These are phyloP conservation scores for Talaromyces verruculosus DNA, from an alignment of 2,329 filamentous ascomycete species.

Conservation along the genomic window DNA sequence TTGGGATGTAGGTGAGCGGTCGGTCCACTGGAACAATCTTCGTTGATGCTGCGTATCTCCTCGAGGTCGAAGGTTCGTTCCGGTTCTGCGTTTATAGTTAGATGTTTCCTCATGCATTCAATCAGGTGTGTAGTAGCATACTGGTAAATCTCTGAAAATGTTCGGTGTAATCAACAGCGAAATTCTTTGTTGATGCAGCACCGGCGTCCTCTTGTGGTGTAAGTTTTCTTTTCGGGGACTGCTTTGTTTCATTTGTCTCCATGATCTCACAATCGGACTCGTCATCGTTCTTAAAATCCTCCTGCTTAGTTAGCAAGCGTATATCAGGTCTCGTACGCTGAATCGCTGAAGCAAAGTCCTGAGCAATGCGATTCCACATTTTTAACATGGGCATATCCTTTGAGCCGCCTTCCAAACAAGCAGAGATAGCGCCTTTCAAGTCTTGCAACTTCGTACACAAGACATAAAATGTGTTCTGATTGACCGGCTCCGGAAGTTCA, in stretches of 20 bases:
- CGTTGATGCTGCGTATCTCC: conserved; percentile 56
- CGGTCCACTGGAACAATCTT: conserved; percentile 57
- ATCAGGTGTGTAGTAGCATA: neutral
- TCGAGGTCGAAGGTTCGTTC: conserved; percentile 32
- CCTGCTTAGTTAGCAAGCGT: conserved; percentile 31
- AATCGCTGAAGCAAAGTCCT: conserved; percentile 53
- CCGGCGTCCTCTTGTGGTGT: neutral
- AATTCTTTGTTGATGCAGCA: neutral
- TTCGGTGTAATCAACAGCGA: conserved; percentile 20
- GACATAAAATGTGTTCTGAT: conserved; percentile 63
- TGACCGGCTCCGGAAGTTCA: conserved; percentile 65
- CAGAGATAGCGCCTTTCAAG: conserved; percentile 57
- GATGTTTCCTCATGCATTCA: neutral
- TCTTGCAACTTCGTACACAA: conserved; percentile 60
- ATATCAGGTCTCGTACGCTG: conserved; percentile 44
- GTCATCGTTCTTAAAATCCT: conserved; percentile 24
- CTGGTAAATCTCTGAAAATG: conserved; percentile 29
- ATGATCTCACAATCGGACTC: conserved; percentile 31
- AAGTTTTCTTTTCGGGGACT: neutral
- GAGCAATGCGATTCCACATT: conserved; percentile 47
- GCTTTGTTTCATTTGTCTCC: neutral
- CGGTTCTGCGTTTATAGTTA: conserved; percentile 18
- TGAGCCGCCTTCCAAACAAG: conserved; percentile 54
- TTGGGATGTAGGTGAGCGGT: conserved; percentile 59
- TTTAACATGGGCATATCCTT: conserved; percentile 44